Percentiles rank a stretch among this genome's conserved stretches.
These are phyloP conservation scores for Ophiostoma novo-ulmi DNA, from an alignment of 2,329 filamentous ascomycete species.

Conservation along the genomic window DNA sequence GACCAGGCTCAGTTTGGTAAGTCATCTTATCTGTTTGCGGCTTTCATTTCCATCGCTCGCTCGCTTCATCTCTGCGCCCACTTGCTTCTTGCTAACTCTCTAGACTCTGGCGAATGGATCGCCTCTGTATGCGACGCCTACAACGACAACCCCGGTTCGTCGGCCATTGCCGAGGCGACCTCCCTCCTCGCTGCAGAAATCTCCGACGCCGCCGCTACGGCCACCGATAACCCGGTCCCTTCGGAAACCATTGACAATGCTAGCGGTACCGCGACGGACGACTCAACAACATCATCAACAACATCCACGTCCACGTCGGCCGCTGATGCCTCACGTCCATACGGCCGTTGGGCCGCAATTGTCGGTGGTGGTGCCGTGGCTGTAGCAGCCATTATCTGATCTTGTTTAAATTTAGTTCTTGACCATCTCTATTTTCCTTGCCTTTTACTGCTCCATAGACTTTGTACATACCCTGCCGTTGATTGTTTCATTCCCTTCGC, in stretches of 20 bases:
- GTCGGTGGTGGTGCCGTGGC: conserved; percentile 13
- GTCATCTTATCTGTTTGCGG: neutral
- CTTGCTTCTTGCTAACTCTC: neutral
- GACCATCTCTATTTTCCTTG: neutral
- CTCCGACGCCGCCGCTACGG: conserved; percentile 24
- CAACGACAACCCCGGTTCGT: conserved; percentile 13
- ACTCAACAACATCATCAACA: neutral
- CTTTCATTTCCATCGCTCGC: no score
- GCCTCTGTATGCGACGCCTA: conserved; percentile 26
- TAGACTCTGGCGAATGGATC: conserved; percentile 26
- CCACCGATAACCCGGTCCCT: conserved; percentile 27
- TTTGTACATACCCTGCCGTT: conserved; percentile 11
- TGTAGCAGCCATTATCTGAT: conserved; percentile 6
- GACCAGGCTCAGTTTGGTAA: conserved; percentile 14
- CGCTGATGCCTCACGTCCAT: conserved; percentile 7
- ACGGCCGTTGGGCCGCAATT: conserved; percentile 10
- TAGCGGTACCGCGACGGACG: neutral
- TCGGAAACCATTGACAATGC: conserved; percentile 15
- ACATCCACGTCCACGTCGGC: conserved; percentile 1
- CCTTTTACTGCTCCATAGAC: neutral
- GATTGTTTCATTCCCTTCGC: neutral
- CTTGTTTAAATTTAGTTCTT: neutral
- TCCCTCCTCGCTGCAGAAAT: conserved; percentile 22
- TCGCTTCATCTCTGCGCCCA: neutral
- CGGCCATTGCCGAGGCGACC: conserved; percentile 24